phyloP scores from a whole-genome alignment of 331 rosid genomes.

The Malus hybrid region DNA sequence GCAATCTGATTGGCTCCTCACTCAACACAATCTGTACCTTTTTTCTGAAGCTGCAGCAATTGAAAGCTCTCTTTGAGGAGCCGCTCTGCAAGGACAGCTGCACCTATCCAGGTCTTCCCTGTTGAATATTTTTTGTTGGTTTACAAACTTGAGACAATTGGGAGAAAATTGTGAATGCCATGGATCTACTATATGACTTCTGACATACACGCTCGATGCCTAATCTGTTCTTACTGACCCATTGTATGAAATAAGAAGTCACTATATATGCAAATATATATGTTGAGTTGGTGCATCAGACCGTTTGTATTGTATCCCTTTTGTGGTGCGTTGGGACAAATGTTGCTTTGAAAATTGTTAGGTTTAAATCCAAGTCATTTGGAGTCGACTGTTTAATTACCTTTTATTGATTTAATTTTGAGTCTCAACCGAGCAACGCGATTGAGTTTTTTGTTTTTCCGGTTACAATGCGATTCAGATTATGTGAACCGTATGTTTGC shows the following conservation, averaged over 20 bases:
- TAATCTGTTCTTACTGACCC: constrained; percentile 22
- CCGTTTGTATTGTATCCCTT: constrained; percentile 5
- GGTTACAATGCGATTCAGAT: too few species aligned
- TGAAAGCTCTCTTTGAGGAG: constrained; percentile 43
- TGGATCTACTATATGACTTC: constrained; percentile 27
- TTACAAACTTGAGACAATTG: constrained; percentile 29
- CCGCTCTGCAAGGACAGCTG: constrained; percentile 21
- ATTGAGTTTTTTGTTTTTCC: too few species aligned
- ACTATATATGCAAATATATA: not conserved
- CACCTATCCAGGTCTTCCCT: constrained; percentile 16
- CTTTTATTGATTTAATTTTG: too few species aligned
- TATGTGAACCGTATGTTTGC: too few species aligned
- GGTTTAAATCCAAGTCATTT: too few species aligned
- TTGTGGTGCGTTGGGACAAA: not conserved
- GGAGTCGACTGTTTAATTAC: too few species aligned
- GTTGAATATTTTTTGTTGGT: constrained; percentile 37
- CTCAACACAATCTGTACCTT: constrained; percentile 47
- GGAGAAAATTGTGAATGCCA: constrained; percentile 30
- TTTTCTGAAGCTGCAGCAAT: constrained; percentile 50
- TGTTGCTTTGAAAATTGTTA: not conserved
- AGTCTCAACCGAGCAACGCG: too few species aligned
- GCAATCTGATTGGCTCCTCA: constrained; percentile 52
- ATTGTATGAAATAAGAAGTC: constrained; percentile 34
- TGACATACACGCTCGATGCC: constrained; percentile 21
- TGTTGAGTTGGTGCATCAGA: not conserved